Evolutionary conservation across 2,329 filamentous ascomycete species (phyloP).

Genomic region (Aspergillus brunneoviolaceus): DNA sequence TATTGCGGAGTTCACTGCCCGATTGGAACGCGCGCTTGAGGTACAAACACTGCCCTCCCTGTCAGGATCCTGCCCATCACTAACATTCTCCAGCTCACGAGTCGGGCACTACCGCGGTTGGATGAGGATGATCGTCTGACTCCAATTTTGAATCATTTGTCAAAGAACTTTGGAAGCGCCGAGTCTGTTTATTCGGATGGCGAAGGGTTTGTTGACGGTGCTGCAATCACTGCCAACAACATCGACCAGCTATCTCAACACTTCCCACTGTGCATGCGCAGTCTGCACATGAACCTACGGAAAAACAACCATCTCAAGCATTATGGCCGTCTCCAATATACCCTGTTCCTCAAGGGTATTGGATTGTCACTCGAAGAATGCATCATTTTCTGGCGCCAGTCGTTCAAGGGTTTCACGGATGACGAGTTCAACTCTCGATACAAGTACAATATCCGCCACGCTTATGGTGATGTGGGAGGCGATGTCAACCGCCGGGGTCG

Average conservation of each 20-base stretch:
- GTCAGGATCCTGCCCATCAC: slow-evolving; percentile 5
- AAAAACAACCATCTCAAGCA: slow-evolving; percentile 92
- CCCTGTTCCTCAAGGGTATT: slow-evolving; percentile 93
- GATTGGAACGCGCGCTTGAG: slow-evolving; percentile 79
- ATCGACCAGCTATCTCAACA: slow-evolving; percentile 77
- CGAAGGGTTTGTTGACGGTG: slow-evolving; percentile 64
- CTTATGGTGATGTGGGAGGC: slow-evolving; percentile 91
- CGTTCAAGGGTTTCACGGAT: slow-evolving; percentile 84
- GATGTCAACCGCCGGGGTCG: slow-evolving; percentile 82
- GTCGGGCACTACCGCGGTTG: slow-evolving; percentile 83
- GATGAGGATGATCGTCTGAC: slow-evolving; percentile 93
- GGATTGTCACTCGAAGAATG: slow-evolving; percentile 89
- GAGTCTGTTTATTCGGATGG: slow-evolving; percentile 75
- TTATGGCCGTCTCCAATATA: slow-evolving; percentile 89
- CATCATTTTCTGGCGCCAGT: slow-evolving; percentile 84
- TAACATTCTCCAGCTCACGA: slow-evolving; percentile 64
- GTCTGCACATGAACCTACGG: slow-evolving; percentile 80
- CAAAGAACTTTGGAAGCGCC: slow-evolving; percentile 91
- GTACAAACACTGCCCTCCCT: slow-evolving; percentile 47
- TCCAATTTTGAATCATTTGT: slow-evolving; percentile 76
- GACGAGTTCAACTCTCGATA: slow-evolving; percentile 98
- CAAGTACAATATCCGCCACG: slow-evolving; percentile 92
- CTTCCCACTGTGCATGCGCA: slow-evolving; percentile 92
- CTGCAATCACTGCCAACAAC: slow-evolving; percentile 72
- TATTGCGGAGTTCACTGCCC: slow-evolving; percentile 76